Percentiles rank a stretch among this genome's conserved stretches.
These are phyloP conservation scores for Massarina eburnea DNA, from an alignment of 2,329 filamentous ascomycete species.

Conservation along the genomic window DNA sequence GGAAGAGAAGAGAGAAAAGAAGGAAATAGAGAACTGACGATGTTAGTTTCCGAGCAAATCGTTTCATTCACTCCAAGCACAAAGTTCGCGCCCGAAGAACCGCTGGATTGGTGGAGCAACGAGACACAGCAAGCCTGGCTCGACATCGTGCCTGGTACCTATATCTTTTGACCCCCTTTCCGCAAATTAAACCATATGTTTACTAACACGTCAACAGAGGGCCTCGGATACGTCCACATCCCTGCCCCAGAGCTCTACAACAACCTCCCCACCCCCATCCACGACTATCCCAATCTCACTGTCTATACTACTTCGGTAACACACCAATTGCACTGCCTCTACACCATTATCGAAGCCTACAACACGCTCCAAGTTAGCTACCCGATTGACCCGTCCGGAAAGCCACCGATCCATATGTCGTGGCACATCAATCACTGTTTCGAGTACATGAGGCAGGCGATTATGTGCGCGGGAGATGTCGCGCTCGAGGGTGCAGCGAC, in stretches of 20 bases:
- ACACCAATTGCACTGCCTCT: conserved; percentile 38
- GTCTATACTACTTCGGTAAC: conserved; percentile 38
- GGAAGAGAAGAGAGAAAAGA: background rate
- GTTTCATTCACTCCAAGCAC: conserved; percentile 26
- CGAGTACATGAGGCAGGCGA: conserved; percentile 36
- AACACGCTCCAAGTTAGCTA: conserved; percentile 24
- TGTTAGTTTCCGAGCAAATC: conserved; percentile 35
- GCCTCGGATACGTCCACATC: conserved; percentile 36
- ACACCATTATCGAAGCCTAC: conserved; percentile 37
- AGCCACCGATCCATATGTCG: conserved; percentile 28
- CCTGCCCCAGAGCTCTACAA: conserved; percentile 21
- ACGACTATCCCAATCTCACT: conserved; percentile 32
- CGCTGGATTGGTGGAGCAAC: conserved; percentile 31
- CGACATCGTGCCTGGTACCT: conserved; percentile 32
- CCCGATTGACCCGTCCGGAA: conserved; percentile 2
- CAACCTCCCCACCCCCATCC: conserved; percentile 34
- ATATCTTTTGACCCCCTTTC: background rate
- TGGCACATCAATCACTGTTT: conserved; percentile 42
- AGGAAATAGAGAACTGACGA: background rate
- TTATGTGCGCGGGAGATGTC: conserved; percentile 39
- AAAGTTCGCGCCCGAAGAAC: conserved; percentile 31
- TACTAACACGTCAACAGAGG: conserved; percentile 16
- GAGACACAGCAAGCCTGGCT: conserved; percentile 35
- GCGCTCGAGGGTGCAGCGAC: conserved; percentile 37
- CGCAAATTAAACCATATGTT: background rate